Percentiles rank a stretch among this genome's conserved stretches.
Conservation (phyloP, 306 rosid genomes). For the Rosa rugosa region DNA sequence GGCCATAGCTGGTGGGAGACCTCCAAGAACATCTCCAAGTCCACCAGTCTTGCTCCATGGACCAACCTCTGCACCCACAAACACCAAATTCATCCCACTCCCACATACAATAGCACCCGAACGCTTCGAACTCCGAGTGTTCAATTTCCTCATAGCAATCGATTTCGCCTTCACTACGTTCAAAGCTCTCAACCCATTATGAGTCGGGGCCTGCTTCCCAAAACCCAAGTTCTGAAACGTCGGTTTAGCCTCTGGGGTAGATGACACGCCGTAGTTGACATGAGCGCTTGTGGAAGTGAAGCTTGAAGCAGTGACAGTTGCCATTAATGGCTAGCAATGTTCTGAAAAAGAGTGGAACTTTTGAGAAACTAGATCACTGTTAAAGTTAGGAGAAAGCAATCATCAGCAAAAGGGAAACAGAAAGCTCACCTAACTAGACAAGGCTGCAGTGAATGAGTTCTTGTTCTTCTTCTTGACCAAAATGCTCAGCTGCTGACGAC, state of each 20-base stretch:
- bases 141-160: constrained; percentile 22
- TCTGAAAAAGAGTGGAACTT: constrained; percentile 17
- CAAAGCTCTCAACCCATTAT: constrained; percentile 52
- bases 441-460: neutral
- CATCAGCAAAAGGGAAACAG: no score
- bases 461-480: constrained; percentile 1
- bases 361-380: neutral
- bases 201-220: constrained; percentile 33
- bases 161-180: constrained; percentile 33
- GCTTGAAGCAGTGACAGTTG: constrained; percentile 50
- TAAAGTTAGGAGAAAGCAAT: neutral
- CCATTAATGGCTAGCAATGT: constrained; percentile 33
- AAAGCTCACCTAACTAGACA: neutral
- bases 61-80: constrained; percentile 62
- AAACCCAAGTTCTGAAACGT: constrained; percentile 26
- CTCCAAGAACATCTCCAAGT: constrained; percentile 87
- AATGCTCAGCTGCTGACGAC: neutral
- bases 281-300: constrained; percentile 39
- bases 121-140: constrained; percentile 25
- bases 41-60: constrained; percentile 93
- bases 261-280: constrained; percentile 18
- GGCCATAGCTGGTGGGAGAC: constrained; percentile 78
- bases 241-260: constrained; percentile 36
- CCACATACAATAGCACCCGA: constrained; percentile 43
- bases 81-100: constrained; percentile 41